Conservation (phyloP, 1,284 basidiomycete genomes). For the Stygiomarasmius scandens region DNA sequence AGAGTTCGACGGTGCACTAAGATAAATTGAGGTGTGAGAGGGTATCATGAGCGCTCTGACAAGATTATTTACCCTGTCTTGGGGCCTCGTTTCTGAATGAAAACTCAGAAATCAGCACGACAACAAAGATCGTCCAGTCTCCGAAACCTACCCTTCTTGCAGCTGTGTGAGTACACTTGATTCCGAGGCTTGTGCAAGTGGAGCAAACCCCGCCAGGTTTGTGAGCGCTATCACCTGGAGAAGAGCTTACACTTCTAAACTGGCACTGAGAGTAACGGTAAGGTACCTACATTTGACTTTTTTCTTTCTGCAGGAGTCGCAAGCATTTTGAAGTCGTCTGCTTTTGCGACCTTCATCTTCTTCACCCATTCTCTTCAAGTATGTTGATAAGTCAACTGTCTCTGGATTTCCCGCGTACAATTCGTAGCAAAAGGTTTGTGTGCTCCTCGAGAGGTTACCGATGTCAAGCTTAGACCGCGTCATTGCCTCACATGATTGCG, state of each 20-base stretch:
- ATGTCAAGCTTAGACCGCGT: no score
- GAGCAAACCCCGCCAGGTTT: slow-evolving; percentile 4
- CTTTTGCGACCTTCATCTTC: slow-evolving; percentile 1
- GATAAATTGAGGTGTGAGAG: neutral
- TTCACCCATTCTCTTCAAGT: neutral
- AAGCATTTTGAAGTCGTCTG: slow-evolving; percentile 4
- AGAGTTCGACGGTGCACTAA: neutral
- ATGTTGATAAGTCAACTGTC: no score
- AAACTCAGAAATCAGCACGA: neutral
- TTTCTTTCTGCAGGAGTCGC: no score
- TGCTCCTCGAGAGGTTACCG: no score
- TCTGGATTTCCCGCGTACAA: no score
- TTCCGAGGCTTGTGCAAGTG: slow-evolving; percentile 5
- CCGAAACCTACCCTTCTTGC: slow-evolving; percentile 6
- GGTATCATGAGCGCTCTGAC: neutral
- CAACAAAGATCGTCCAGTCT: neutral
- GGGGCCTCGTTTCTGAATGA: slow-evolving; percentile 12
- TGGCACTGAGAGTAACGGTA: no score
- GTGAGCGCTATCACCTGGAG: slow-evolving; percentile 3
- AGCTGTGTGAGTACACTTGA: slow-evolving; percentile 10
- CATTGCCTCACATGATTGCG: no score
- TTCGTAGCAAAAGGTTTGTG: no score
- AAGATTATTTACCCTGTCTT: slow-evolving; percentile 6
- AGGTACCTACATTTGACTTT: slow-evolving; percentile 6
- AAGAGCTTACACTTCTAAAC: neutral